These are phyloP conservation scores for Dipteronia sinensis DNA, from an alignment of 345 rosid genomes.

Conservation along the genomic window DNA sequence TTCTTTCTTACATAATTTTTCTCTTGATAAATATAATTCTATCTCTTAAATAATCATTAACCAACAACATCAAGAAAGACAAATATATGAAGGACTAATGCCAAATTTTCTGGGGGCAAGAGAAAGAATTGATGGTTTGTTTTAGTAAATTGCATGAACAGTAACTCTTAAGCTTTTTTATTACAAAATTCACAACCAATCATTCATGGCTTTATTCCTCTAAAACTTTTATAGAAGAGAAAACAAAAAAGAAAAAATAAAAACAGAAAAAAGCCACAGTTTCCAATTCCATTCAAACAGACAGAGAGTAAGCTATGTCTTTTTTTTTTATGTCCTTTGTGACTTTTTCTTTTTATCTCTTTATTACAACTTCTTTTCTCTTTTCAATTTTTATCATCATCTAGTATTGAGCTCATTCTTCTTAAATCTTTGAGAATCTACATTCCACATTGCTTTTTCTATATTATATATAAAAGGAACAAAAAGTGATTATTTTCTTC, in stretches of 20 bases:
- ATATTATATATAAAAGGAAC: constrained; percentile 1
- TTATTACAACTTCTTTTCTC: constrained; percentile 16
- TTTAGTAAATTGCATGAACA: constrained; percentile 38
- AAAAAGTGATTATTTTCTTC: constrained; percentile 51
- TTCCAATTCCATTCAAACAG: constrained; percentile 58
- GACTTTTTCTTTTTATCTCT: constrained; percentile 25
- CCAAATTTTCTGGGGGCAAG: background rate
- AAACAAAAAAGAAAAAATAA: constrained; percentile 14
- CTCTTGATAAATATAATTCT: background rate
- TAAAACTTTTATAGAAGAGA: constrained; percentile 22
- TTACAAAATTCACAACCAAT: constrained; percentile 31
- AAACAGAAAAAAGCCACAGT: constrained; percentile 22
- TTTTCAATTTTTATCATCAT: constrained; percentile 9
- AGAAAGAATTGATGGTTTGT: constrained; percentile 1
- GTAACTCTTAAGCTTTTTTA: background rate
- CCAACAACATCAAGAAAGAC: background rate
- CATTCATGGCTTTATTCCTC: constrained; percentile 33
- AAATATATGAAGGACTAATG: background rate
- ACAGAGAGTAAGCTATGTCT: constrained; percentile 41
- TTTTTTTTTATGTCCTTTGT: constrained; percentile 21
- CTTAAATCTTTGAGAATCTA: constrained; percentile 18
- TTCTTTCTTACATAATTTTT: background rate
- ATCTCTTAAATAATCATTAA: background rate
- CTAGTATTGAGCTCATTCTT: constrained; percentile 24
- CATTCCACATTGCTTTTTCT: constrained; percentile 11